Conservation (phyloP, 2,329 filamentous ascomycete species). For the Monilinia laxa region DNA sequence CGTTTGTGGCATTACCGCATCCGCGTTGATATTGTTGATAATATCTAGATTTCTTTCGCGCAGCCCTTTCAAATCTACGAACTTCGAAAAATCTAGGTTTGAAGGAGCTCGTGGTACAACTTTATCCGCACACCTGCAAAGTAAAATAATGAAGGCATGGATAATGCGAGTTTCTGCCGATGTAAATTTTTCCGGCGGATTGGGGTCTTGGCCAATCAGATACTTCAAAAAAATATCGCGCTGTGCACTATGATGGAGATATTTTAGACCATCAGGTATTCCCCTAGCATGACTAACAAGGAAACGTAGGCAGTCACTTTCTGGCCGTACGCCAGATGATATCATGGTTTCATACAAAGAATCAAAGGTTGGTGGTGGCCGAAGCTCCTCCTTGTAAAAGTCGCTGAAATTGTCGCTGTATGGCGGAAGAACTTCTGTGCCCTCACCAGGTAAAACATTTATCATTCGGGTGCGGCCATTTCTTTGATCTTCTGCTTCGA, state of each 20-base stretch:
- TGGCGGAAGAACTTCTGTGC: slow-evolving; percentile 53
- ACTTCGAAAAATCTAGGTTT: not conserved
- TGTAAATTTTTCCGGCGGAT: slow-evolving; percentile 22
- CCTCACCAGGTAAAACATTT: slow-evolving; percentile 57
- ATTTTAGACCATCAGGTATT: slow-evolving; percentile 49
- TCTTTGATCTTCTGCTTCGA: slow-evolving; percentile 44
- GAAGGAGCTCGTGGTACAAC: slow-evolving; percentile 36
- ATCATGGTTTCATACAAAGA: slow-evolving; percentile 61
- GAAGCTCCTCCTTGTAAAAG: slow-evolving; percentile 62
- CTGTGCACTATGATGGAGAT: slow-evolving; percentile 49
- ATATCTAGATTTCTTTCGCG: not conserved
- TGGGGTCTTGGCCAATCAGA: slow-evolving; percentile 25
- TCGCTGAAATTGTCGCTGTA: slow-evolving; percentile 59
- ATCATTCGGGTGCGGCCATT: slow-evolving; percentile 28
- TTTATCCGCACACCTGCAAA: slow-evolving; percentile 43
- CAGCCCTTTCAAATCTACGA: not conserved
- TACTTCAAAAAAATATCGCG: slow-evolving; percentile 28
- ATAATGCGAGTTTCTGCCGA: slow-evolving; percentile 43
- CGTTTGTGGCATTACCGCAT: slow-evolving; percentile 2
- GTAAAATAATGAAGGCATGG: slow-evolving; percentile 51
- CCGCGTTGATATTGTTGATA: slow-evolving; percentile 1
- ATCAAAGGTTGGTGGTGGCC: slow-evolving; percentile 55
- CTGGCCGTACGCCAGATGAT: slow-evolving; percentile 48
- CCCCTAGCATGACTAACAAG: slow-evolving; percentile 55
- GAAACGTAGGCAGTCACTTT: slow-evolving; percentile 52